Base-by-base conservation (phyloP, 495 filamentous ascomycete genomes). In the Chaetomium cochliodes region DNA sequence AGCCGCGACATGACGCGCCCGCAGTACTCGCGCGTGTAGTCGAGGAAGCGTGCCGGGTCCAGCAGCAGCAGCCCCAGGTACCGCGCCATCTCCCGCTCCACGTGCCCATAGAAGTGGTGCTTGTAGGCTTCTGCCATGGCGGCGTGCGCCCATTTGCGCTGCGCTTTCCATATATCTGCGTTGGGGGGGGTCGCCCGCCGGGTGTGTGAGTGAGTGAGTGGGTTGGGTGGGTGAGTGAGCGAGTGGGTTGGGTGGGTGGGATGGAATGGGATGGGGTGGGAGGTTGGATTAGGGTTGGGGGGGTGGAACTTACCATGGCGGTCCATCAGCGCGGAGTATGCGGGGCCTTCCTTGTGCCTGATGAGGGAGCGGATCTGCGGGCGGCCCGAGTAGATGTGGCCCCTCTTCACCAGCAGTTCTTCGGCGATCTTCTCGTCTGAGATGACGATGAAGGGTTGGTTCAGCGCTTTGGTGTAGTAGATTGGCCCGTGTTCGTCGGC, bases 381-480 rank as follows among this genome's bases (percentile, higher is more conserved):
- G 15, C 81, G 72, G 33, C 81, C 81, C 3, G 81, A 80, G 70
- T 84, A 84, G 58, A 80, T 83, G 50, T 84, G 78, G 20, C 79
- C 81, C n/a, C 79, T 66, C 69, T 79, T 82, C 26, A 83, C 77
- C 13, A 86, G 76, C 16, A 86, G 78, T 58, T 86, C 84, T 41
- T 82, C 75, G 46, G 84, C 82, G 52, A 86, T 84, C 69, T 79
- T 79, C 68, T 84, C 78, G 42, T 84, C 82, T 15, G 83, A 83
- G 6, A 86, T 64, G 63, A 86, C 77, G 67, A 86, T 76, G 65
- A 85, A 83, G 5, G 72, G 78, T 49, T 79, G 72, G 18, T 79
- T 77, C 23, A 84, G 65, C 54, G 81, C 76, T 16, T 71, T 75
- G 6, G 81, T 84, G 62, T 79, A 75, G 70, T 83, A 86, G 63